Conservation (phyloP, 306 rosid genomes). For the Lotus japonicus region DNA sequence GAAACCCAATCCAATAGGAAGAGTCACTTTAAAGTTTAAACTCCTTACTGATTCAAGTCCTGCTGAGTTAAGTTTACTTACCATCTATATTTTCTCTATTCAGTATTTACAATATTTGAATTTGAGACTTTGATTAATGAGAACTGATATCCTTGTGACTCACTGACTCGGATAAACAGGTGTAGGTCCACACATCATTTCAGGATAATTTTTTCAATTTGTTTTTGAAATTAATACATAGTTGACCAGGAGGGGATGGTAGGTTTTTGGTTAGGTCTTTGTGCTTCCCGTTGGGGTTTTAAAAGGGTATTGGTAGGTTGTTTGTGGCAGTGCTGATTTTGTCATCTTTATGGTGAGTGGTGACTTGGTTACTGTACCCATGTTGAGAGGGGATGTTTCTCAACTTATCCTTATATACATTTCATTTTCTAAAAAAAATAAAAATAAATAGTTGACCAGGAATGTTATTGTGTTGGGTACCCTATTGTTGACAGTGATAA, state of each 20-base stretch:
- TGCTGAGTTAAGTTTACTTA: not conserved
- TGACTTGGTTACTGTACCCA: no score
- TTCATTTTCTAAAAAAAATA: no score
- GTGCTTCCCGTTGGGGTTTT: no score
- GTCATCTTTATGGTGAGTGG: no score
- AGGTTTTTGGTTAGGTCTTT: no score
- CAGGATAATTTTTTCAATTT: not conserved
- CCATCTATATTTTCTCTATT: not conserved
- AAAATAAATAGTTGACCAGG: slow-evolving; percentile 18
- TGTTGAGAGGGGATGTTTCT: no score
- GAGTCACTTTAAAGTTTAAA: no score
- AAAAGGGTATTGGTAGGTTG: no score
- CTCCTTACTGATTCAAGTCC: not conserved
- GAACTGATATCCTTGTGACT: not conserved
- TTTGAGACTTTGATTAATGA: not conserved
- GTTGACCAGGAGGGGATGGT: slow-evolving; percentile 20
- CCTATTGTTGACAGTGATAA: slow-evolving; percentile 8
- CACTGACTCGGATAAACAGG: not conserved
- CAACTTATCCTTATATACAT: no score
- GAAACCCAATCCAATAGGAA: no score
- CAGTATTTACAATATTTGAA: not conserved
- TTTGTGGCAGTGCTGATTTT: no score
- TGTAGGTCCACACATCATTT: not conserved
- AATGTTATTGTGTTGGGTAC: not conserved
- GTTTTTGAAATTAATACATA: not conserved